phyloP scores from a whole-genome alignment of 2,329 filamentous ascomycete genomes.

The Botrytis sinoallii region DNA sequence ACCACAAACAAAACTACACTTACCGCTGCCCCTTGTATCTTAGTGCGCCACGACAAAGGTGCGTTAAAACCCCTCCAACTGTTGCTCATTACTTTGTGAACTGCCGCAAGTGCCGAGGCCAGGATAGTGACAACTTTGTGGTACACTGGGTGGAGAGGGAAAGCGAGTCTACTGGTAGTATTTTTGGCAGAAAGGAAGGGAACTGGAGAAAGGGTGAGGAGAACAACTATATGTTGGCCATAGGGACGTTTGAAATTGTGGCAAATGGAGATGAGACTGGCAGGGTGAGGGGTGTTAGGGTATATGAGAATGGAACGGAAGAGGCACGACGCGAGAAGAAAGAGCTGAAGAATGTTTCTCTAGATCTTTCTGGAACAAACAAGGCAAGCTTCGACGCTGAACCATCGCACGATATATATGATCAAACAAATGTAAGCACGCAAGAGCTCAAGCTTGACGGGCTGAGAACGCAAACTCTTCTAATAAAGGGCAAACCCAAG shows the following conservation, averaged over 20 bases:
- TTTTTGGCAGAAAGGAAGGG: background rate
- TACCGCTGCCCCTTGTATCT: background rate
- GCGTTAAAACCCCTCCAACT: background rate
- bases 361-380: background rate
- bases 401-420: background rate
- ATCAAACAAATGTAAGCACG: background rate
- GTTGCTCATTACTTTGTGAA: background rate
- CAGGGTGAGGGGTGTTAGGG: background rate
- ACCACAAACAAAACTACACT: conserved; percentile 6
- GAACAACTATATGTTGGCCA: background rate
- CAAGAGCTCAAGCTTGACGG: background rate
- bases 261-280: background rate
- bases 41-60: background rate
- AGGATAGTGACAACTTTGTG: background rate
- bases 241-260: conserved; percentile 4
- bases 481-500: background rate
- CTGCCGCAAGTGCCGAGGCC: conserved; percentile 8
- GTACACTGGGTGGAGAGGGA: background rate
- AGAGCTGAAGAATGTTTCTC: background rate
- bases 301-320: background rate
- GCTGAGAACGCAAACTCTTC: background rate
- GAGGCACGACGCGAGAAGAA: conserved; percentile 1
- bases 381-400: background rate
- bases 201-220: background rate
- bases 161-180: background rate